phyloP scores from a whole-genome alignment of 2,329 filamentous ascomycete species.

The Ophiostoma pallidulum region DNA sequence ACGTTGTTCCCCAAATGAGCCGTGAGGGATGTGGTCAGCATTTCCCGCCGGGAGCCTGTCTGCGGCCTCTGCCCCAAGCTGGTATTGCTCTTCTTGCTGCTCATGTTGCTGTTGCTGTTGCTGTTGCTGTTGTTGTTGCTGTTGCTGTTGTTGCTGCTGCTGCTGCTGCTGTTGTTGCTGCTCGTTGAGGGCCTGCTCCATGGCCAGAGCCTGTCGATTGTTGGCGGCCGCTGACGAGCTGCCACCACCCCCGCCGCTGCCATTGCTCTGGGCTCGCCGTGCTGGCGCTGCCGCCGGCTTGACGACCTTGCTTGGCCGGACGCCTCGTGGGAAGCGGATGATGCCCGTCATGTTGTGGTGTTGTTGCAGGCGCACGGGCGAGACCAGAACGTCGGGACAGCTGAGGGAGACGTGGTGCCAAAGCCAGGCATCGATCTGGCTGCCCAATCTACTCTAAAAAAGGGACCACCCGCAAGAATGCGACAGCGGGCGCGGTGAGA shows the following conservation, averaged over 20 bases:
- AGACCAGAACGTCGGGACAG: no score
- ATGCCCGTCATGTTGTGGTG: slow-evolving; percentile 29
- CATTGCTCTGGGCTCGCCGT: neutral
- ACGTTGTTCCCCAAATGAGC: no score
- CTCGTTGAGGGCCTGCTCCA: slow-evolving; percentile 13
- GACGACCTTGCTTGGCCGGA: slow-evolving; percentile 34
- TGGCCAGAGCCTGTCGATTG: slow-evolving; percentile 6
- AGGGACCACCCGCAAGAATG: no score
- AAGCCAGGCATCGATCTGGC: no score
- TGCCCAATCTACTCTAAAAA: no score
- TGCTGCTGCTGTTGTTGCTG: slow-evolving; percentile 15
- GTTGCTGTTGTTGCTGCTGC: neutral
- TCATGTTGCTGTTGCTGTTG: neutral
- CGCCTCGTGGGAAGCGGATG: slow-evolving; percentile 28
- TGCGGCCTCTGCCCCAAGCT: no score
- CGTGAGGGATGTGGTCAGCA: no score
- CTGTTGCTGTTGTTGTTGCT: neutral
- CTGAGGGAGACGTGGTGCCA: no score
- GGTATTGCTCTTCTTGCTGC: neutral
- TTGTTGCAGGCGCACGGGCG: no score
- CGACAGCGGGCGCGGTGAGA: no score
- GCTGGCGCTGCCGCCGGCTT: slow-evolving; percentile 26
- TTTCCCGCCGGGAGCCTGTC: no score
- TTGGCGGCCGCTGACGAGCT: slow-evolving; percentile 7
- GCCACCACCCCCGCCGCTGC: slow-evolving; percentile 19